Conservation (phyloP, 768 basidiomycete species). For the Macrocybe gigantea region DNA sequence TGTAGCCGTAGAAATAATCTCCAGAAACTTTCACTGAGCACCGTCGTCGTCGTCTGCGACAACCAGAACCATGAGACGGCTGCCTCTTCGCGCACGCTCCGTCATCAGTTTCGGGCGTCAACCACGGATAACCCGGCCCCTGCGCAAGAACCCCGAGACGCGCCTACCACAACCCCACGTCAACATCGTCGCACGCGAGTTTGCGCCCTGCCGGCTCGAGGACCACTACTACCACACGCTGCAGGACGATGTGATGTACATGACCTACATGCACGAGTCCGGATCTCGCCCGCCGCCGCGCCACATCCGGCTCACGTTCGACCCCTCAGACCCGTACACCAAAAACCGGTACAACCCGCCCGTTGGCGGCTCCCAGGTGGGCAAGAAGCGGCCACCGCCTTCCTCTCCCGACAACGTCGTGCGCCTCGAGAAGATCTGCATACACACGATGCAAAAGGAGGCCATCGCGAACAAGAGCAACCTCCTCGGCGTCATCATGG, state of each 20-base stretch:
- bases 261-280: slow-evolving; percentile 80
- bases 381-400: slow-evolving; percentile 62
- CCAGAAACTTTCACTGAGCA: too few species aligned
- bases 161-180: slow-evolving; percentile 74
- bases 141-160: slow-evolving; percentile 40
- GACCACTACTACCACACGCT: slow-evolving; percentile 85
- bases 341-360: slow-evolving; percentile 73
- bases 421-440: slow-evolving; percentile 73
- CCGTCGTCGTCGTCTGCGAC: neutral
- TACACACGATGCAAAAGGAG: slow-evolving; percentile 85
- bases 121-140: slow-evolving; percentile 36
- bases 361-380: slow-evolving; percentile 63
- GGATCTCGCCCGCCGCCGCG: slow-evolving; percentile 47
- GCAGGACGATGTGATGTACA: slow-evolving; percentile 88
- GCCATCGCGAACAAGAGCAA: slow-evolving; percentile 63
- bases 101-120: slow-evolving; percentile 48
- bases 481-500: slow-evolving; percentile 82
- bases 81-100: slow-evolving; percentile 13
- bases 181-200: slow-evolving; percentile 60
- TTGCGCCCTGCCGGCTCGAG: slow-evolving; percentile 63
- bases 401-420: slow-evolving; percentile 67
- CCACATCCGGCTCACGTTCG: slow-evolving; percentile 60
- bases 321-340: slow-evolving; percentile 78
- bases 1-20: too few species aligned
- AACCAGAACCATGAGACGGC: slow-evolving; percentile 1